A percentile compares a stretch with the other conserved stretches of the same genome.
Evolutionary conservation across 192 early-diverging fungal species (phyloP).

Genomic region (Paraglomus occultum): DNA sequence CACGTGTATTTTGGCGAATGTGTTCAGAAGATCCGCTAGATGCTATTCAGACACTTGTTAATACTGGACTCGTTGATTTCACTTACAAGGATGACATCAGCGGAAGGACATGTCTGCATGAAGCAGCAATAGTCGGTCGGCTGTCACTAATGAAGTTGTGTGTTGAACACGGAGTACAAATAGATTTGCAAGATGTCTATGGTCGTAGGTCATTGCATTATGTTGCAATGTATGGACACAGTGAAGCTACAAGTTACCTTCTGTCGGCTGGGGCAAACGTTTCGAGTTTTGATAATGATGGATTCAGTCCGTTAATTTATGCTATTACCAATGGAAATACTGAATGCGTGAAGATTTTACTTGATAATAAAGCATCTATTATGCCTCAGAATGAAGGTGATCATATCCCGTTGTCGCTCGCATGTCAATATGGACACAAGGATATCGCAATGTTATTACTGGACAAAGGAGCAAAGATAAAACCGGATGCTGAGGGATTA

Average conservation of each 20-base stretch:
- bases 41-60: slow-evolving; percentile 62
- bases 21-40: slow-evolving; percentile 57
- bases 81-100: slow-evolving; percentile 92
- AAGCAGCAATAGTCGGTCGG: slow-evolving; percentile 80
- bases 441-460: slow-evolving; percentile 84
- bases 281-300: slow-evolving; percentile 80
- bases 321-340: slow-evolving; percentile 82
- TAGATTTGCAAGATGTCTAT: slow-evolving; percentile 81
- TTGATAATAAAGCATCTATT: slow-evolving; percentile 62
- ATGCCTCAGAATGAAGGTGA: slow-evolving; percentile 60
- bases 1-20: slow-evolving; percentile 71
- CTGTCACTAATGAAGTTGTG: slow-evolving; percentile 63
- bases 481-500: slow-evolving; percentile 75
- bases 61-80: slow-evolving; percentile 67
- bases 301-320: slow-evolving; percentile 83
- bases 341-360: slow-evolving; percentile 68
- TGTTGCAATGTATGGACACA: slow-evolving; percentile 86
- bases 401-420: slow-evolving; percentile 77
- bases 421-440: slow-evolving; percentile 88
- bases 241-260: slow-evolving; percentile 63
- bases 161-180: slow-evolving; percentile 49
- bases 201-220: slow-evolving; percentile 91
- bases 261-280: slow-evolving; percentile 51
- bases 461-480: slow-evolving; percentile 68
- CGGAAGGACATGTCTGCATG: slow-evolving; percentile 86